A percentile compares a stretch with the other conserved stretches of the same genome.
phyloP scores from a whole-genome alignment of 768 basidiomycete genomes.

The Tephrocybe sp. region DNA sequence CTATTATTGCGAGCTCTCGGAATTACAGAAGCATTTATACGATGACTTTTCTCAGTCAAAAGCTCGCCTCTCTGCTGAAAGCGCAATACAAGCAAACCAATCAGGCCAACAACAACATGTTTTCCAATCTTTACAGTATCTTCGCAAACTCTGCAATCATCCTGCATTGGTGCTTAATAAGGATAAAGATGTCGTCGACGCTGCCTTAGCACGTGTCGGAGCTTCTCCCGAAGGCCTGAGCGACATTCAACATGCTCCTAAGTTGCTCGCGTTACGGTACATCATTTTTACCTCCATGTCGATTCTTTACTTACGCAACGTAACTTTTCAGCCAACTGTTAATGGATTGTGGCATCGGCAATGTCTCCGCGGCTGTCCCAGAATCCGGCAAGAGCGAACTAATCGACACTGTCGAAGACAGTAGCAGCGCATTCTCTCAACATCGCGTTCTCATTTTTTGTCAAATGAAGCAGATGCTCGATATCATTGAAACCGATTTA shows the following conservation, averaged over 20 bases:
- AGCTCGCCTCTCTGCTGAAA: conserved; percentile 61
- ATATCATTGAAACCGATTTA: conserved; percentile 92
- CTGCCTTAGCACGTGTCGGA: conserved; percentile 57
- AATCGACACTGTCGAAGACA: conserved; percentile 56
- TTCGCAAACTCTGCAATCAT: conserved; percentile 97
- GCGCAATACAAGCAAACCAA: conserved; percentile 51
- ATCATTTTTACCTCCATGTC: conserved; percentile 21
- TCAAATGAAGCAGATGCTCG: conserved; percentile 98
- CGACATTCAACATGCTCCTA: conserved; percentile 91
- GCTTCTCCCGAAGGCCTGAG: conserved; percentile 46
- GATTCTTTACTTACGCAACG: conserved; percentile 1
- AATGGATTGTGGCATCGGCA: conserved; percentile 91
- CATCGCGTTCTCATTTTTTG: conserved; percentile 99
- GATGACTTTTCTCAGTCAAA: conserved; percentile 89
- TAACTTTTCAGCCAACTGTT: conserved; percentile 73
- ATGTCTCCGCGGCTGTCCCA: conserved; percentile 32
- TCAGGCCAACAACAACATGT: conserved; percentile 71
- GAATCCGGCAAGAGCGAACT: conserved; percentile 69
- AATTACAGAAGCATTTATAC: conserved; percentile 89
- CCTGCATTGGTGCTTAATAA: conserved; percentile 88
- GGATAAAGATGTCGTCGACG: conserved; percentile 52
- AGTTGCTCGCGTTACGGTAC: conserved; percentile 86
- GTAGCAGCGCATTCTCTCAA: conserved; percentile 71
- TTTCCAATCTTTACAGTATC: conserved; percentile 95
- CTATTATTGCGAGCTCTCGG: conserved; percentile 96